A percentile compares a stretch with the other conserved stretches of the same genome.
phyloP scores from a whole-genome alignment of 1,139 yeast genomes.

The Eremothecium sinecaudum region DNA sequence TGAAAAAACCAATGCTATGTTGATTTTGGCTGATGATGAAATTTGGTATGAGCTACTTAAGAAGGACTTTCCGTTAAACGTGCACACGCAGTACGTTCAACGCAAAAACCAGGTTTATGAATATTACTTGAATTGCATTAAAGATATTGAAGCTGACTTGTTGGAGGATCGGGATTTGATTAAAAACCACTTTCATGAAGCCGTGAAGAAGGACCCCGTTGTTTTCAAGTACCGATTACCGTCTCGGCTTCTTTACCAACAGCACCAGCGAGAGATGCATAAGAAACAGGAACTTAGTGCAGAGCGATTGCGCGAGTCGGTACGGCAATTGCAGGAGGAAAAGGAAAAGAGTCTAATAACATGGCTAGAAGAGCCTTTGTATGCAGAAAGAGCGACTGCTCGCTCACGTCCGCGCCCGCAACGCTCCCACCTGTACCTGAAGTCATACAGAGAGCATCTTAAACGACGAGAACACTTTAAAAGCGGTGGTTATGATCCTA shows the following conservation, averaged over 20 bases:
- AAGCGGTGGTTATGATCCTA: slow-evolving; percentile 16
- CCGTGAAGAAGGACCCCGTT: slow-evolving; percentile 15
- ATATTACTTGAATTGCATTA: slow-evolving; percentile 15
- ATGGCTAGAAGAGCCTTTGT: slow-evolving; percentile 27
- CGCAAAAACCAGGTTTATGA: slow-evolving; percentile 17
- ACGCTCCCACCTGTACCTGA: slow-evolving; percentile 16
- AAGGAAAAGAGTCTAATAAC: slow-evolving; percentile 41
- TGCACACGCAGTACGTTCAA: slow-evolving; percentile 17
- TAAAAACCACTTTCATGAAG: slow-evolving; percentile 10
- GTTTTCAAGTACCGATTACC: slow-evolving; percentile 31
- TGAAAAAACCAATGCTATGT: slow-evolving; percentile 38
- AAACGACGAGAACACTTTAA: slow-evolving; percentile 19
- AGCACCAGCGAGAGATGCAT: slow-evolving; percentile 39
- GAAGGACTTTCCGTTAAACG: slow-evolving; percentile 35
- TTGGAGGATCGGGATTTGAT: slow-evolving; percentile 11
- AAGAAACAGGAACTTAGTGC: slow-evolving; percentile 43
- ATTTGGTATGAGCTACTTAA: slow-evolving; percentile 41
- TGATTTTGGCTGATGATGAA: slow-evolving; percentile 42
- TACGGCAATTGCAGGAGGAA: slow-evolving; percentile 36
- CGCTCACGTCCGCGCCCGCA: slow-evolving; percentile 1
- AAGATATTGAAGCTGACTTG: slow-evolving; percentile 10
- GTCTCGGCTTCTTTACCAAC: slow-evolving; percentile 35
- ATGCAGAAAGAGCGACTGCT: slow-evolving; percentile 11
- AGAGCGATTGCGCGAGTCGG: slow-evolving; percentile 39
- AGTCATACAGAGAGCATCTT: slow-evolving; percentile 18